phyloP scores from a whole-genome alignment of 1,284 basidiomycete genomes.

The Chondrostereum purpureum region DNA sequence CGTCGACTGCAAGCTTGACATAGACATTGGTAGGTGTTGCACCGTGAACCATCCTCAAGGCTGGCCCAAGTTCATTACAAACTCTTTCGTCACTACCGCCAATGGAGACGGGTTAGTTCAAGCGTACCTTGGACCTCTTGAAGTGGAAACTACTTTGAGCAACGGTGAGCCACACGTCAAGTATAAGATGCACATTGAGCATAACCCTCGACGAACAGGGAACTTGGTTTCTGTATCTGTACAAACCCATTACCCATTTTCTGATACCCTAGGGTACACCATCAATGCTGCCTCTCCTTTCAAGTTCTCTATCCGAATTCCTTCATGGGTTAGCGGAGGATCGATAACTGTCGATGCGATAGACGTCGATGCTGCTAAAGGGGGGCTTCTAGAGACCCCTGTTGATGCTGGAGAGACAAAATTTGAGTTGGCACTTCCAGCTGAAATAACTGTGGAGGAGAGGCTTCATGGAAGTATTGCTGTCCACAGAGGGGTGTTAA shows the following conservation, averaged over 20 bases:
- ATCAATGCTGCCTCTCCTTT: conserved; percentile 27
- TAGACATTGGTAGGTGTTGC: conserved; percentile 35
- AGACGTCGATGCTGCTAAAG: too few relatives aligned
- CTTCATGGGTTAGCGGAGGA: conserved; percentile 32
- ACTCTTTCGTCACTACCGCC: conserved; percentile 31
- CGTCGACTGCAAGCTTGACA: conserved; percentile 25
- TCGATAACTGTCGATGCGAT: conserved; percentile 29
- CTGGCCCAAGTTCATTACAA: conserved; percentile 40
- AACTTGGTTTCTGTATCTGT: conserved; percentile 28
- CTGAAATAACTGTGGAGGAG: conserved; percentile 28
- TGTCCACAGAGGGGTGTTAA: conserved; percentile 34
- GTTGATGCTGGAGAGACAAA: conserved; percentile 26
- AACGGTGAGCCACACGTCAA: conserved; percentile 18
- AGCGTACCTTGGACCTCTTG: conserved; percentile 34
- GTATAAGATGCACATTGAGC: background rate
- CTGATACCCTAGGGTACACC: conserved; percentile 30
- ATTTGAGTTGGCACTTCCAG: conserved; percentile 25
- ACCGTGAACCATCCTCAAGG: conserved; percentile 58
- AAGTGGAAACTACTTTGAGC: conserved; percentile 24
- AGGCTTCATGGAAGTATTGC: conserved; percentile 30
- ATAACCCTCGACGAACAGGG: conserved; percentile 14
- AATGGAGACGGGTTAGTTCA: conserved; percentile 31
- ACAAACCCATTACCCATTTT: conserved; percentile 37
- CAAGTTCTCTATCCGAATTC: conserved; percentile 34
- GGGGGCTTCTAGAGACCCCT: conserved; percentile 22